Evolutionary conservation across 305 asterid genomes (phyloP), one percentile per base, ranked within the genome.

Genomic region (Lippia alba): DNA sequence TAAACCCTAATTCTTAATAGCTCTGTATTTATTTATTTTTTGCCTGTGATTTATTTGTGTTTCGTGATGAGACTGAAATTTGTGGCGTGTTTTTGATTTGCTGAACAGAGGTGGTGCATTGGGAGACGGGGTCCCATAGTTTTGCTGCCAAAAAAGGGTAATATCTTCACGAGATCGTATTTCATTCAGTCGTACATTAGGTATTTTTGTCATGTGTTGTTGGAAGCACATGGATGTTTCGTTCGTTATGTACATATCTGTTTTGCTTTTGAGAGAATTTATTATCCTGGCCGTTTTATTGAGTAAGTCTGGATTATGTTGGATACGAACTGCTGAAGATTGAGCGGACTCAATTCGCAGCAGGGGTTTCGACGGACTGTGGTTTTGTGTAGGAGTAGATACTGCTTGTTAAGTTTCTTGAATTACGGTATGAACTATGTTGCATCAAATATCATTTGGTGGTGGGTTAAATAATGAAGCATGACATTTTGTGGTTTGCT

Each of bases 111-210:
- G 49, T 49, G 32, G 61, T 49, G 56, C 56, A 46, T 69, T 7
- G 34, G 17, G 53, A 70, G 33, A 1, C 39, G 19, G 30, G 30
- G 66, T 36, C 39, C 54, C 12, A 19, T 68, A 55, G 17, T 66
- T 71, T 65, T 41, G 20, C 41, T 64, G 46, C 44, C 33, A 20
- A n/a, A 41, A 34, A 67, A 6, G 68, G 65, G 24, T 15, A 61
- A 65, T 14, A 45, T 66, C 50, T 56, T 66, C 68, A 15, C 9
- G 57, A 12, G 57, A 24, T 59, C 53, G 61, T 56, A 33, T 48
- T 50, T 49, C 57, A 39, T 12, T 44, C 66, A 18, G 39, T 55
- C 46, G 44, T 49, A 17, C 30, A 36, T 67, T 34, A 51, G 64
- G 70, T 71, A 61, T 45, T 16, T 11, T 56, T 57, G 19, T 32